A percentile compares a stretch with the other conserved stretches of the same genome.
These are phyloP conservation scores for Trebouxia sp. DNA, from an alignment of 139 green algal genomes.

Conservation along the genomic window DNA sequence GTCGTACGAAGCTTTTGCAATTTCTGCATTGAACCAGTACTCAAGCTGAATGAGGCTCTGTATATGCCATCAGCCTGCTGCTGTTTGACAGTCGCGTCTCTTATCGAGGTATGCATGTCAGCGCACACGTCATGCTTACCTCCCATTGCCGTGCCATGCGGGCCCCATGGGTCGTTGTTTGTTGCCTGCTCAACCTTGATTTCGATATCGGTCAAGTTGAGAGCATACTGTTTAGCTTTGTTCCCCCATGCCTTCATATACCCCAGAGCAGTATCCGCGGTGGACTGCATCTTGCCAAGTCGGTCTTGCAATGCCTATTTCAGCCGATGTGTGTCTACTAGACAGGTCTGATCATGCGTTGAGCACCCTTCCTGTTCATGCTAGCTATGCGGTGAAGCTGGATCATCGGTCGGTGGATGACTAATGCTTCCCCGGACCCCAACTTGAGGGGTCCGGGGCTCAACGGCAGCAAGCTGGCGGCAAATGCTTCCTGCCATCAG, in stretches of 20 bases:
- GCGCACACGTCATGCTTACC: conserved; percentile 44
- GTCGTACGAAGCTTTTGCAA: conserved; percentile 73
- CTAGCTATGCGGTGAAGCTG: too few relatives aligned
- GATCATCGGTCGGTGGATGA: too few relatives aligned
- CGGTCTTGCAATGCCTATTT: background rate
- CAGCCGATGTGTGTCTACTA: too few relatives aligned
- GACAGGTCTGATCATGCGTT: too few relatives aligned
- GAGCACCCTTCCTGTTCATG: too few relatives aligned
- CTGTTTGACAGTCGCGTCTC: background rate
- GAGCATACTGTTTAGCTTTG: conserved; percentile 67
- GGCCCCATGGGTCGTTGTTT: conserved; percentile 88
- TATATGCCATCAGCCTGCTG: background rate
- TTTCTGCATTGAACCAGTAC: conserved; percentile 57
- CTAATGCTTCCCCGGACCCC: too few relatives aligned
- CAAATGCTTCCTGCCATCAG: too few relatives aligned
- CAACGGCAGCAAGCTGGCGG: too few relatives aligned
- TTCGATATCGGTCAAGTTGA: conserved; percentile 76
- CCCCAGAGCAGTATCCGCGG: background rate
- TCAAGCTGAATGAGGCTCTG: background rate
- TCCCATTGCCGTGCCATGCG: conserved; percentile 80
- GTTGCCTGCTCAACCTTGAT: conserved; percentile 87
- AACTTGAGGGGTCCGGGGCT: too few relatives aligned
- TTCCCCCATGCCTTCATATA: conserved; percentile 49
- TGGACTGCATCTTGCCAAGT: conserved; percentile 4
- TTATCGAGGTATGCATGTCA: too few relatives aligned